A percentile compares a stretch with the other conserved stretches of the same genome.
Evolutionary conservation across 164 flowering plant species (phyloP).

Genomic region (Stephania cephalantha): DNA sequence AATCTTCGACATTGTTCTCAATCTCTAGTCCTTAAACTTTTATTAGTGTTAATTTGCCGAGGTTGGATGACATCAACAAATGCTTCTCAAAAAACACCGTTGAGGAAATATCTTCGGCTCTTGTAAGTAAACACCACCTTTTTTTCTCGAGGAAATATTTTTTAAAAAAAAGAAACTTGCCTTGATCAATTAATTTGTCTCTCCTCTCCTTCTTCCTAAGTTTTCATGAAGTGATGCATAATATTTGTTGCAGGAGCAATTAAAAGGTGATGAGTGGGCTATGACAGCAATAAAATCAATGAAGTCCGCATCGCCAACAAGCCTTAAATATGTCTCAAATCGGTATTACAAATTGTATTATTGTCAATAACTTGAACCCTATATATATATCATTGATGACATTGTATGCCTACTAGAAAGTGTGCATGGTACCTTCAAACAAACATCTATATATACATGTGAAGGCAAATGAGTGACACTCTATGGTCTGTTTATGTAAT

Average conservation of each 20-base stretch:
- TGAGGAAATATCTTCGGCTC: constrained; percentile 25
- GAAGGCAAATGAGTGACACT: too few species aligned
- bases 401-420: too few species aligned
- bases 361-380: too few species aligned
- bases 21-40: too few species aligned
- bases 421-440: too few species aligned
- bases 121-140: constrained; percentile 35
- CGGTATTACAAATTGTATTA: not conserved
- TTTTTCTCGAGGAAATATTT: too few species aligned
- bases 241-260: not conserved
- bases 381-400: too few species aligned
- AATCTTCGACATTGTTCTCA: too few species aligned
- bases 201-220: too few species aligned
- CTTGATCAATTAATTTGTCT: not conserved
- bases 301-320: not conserved
- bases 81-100: constrained; percentile 27
- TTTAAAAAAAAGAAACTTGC: not conserved
- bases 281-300: not conserved
- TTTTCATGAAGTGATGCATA: too few species aligned
- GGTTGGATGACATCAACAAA: constrained; percentile 53
- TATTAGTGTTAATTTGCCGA: constrained; percentile 25
- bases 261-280: not conserved
- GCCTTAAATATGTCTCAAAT: constrained; percentile 7
- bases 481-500: not conserved
- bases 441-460: too few species aligned